A percentile compares a stretch with the other conserved stretches of the same genome.
Evolutionary conservation across 225 moss, liverwort and hornwort genomes (phyloP).

Genomic region (Sphagnum tenellum): DNA sequence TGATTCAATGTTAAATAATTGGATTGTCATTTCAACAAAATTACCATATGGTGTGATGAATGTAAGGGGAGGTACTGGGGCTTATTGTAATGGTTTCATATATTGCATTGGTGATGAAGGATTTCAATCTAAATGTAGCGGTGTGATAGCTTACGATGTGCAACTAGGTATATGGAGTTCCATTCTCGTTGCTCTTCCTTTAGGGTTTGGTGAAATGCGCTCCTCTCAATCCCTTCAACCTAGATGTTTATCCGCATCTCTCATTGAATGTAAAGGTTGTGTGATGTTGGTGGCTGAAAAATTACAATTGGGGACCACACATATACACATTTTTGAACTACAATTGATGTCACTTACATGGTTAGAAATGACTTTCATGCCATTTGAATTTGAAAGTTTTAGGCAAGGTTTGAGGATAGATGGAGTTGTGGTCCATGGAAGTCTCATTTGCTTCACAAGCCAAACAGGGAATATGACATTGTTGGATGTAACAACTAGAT

Average conservation of each 20-base stretch:
- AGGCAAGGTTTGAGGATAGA: conserved; percentile 40
- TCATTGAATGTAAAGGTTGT: conserved; percentile 29
- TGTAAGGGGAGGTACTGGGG: conserved; percentile 24
- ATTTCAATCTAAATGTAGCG: conserved; percentile 27
- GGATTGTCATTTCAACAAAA: conserved; percentile 21
- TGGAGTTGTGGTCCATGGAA: conserved; percentile 30
- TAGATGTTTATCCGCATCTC: conserved; percentile 24
- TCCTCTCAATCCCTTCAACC: conserved; percentile 31
- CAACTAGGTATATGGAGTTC: conserved; percentile 39
- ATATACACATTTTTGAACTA: conserved; percentile 27
- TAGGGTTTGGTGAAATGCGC: conserved; percentile 28
- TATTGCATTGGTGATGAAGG: conserved; percentile 42
- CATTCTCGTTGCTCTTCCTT: conserved; percentile 26
- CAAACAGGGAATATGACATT: conserved; percentile 30
- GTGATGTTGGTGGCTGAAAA: conserved; percentile 43
- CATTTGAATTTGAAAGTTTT: conserved; percentile 43
- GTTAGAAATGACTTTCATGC: conserved; percentile 26
- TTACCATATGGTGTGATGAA: conserved; percentile 16
- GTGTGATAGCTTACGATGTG: conserved; percentile 39
- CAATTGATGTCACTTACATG: conserved; percentile 29
- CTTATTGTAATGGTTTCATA: conserved; percentile 32
- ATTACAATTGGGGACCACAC: conserved; percentile 28
- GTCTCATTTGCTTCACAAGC: conserved; percentile 36
- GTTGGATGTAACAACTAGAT: conserved; percentile 12
- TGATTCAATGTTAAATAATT: conserved; percentile 4